Evolutionary conservation across 208 protist genomes (phyloP), one percentile per base, ranked within the genome.

Genomic region (Crithidia bombi): DNA sequence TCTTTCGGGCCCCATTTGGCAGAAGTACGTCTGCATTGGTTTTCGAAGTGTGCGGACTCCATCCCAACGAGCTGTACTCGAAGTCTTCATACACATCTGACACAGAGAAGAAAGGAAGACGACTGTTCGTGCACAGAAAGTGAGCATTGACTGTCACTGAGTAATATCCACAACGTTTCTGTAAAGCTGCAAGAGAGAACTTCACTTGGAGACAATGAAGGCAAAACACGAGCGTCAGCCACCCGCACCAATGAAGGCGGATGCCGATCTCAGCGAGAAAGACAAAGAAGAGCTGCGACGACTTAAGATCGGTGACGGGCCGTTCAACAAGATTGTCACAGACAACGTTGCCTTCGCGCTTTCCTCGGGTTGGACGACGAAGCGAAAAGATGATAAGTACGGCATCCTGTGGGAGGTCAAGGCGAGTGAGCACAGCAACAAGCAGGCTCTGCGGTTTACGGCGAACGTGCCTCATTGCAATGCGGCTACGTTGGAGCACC

Each of bases 391-490:
- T 39, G 47, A 55, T 32, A 36, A 65, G 57, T 23, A 65, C 11
- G 3, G 36, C 57, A 73, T 73, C n/a, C 35, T 73, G 25, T 79
- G 69, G 65, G 57, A 61, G 46, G 35, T 39, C 44, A 56, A 50
- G 64, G 54, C 52, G 14, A 79, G 73, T 39, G n/a, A 17, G 35
- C 39, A 58, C 51, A 65, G 59, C 56, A 73, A 73, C 46, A 79
- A 80, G 43, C 30, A 51, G 11, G 76, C 72, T 0, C 28, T 83
- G 14, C 69, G 73, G 3, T 66, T 82, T 41, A 80, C 73, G 32
- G 68, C 50, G 7, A 76, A 71, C 19, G 63, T 89, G 35, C 83
- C 79, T 17, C 15, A 64, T 63, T 70, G 56, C 46, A 82, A 80
- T 50, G 71, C 71, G 19, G 68, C 68, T 15, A 75, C 66, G 21